Evolutionary conservation across 2,329 filamentous ascomycete genomes (phyloP).

Genomic region (Pseudocercospora macadamiae): DNA sequence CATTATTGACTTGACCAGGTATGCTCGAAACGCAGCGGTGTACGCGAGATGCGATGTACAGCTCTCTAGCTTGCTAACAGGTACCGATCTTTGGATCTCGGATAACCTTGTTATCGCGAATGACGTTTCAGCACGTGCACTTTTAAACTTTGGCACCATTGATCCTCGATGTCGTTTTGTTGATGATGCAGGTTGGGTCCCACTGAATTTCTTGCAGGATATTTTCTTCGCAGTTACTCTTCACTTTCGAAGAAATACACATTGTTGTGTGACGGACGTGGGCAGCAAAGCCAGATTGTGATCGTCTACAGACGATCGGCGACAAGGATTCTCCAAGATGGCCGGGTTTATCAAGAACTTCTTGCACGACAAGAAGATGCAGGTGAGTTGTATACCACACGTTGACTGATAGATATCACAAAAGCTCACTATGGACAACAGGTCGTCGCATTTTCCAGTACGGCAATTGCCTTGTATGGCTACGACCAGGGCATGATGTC

Average conservation of each 20-base stretch:
- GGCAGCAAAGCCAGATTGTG: too few relatives aligned
- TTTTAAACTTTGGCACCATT: not conserved
- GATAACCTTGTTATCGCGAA: not conserved
- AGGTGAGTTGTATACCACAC: conserved; percentile 17
- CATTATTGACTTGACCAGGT: too few relatives aligned
- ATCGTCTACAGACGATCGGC: too few relatives aligned
- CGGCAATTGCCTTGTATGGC: conserved; percentile 59
- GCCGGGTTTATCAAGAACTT: too few relatives aligned
- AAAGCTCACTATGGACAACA: conserved; percentile 28
- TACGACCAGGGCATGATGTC: conserved; percentile 52
- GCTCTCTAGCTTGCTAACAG: not conserved
- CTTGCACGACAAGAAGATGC: conserved; percentile 31
- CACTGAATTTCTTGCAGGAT: too few relatives aligned
- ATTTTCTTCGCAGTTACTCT: too few relatives aligned
- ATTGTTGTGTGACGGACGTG: not conserved
- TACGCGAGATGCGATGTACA: not conserved
- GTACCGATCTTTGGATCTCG: not conserved
- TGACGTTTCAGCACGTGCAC: not conserved
- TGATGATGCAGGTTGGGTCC: too few relatives aligned
- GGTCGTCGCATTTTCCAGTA: conserved; percentile 57
- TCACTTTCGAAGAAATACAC: not conserved
- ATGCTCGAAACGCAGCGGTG: too few relatives aligned
- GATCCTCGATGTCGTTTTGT: not conserved
- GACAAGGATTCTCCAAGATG: too few relatives aligned
- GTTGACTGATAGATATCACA: too few relatives aligned